phyloP scores from a whole-genome alignment of 2,329 filamentous ascomycete species.

The Tolypocladium paradoxum region DNA sequence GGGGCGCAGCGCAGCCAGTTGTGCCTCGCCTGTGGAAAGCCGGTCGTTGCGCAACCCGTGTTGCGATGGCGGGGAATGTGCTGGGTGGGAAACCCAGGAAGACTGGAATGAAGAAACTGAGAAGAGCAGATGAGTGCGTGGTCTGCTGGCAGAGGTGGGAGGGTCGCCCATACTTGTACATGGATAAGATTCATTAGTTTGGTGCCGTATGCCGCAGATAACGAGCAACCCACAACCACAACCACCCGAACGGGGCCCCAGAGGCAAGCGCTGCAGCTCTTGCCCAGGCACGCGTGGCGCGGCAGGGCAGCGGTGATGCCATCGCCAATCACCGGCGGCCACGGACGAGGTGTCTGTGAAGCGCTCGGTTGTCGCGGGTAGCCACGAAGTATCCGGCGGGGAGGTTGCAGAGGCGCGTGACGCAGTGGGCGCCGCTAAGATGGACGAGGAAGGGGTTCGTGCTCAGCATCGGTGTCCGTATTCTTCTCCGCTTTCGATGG shows the following conservation, averaged over 20 bases:
- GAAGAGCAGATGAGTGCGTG: background rate
- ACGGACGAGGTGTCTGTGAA: no score
- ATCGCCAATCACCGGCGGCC: background rate
- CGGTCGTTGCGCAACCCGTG: background rate
- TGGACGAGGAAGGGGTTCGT: no score
- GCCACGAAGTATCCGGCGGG: no score
- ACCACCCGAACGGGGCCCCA: background rate
- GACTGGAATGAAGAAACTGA: background rate
- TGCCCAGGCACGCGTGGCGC: background rate
- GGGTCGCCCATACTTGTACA: background rate
- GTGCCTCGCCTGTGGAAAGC: background rate
- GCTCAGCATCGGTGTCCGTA: no score
- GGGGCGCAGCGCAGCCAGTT: no score
- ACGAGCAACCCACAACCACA: background rate
- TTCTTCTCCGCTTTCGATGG: no score
- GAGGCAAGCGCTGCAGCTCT: background rate
- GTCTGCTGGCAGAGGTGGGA: background rate
- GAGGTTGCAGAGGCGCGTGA: background rate
- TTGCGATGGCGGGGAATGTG: background rate
- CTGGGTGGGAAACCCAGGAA: background rate
- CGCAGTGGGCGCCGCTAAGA: background rate
- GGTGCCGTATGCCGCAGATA: background rate
- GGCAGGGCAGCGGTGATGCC: background rate
- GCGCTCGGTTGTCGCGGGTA: background rate
- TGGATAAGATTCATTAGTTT: background rate